These are phyloP conservation scores for Penicillium egyptiacum DNA, from an alignment of 495 filamentous ascomycete genomes.

Conservation along the genomic window DNA sequence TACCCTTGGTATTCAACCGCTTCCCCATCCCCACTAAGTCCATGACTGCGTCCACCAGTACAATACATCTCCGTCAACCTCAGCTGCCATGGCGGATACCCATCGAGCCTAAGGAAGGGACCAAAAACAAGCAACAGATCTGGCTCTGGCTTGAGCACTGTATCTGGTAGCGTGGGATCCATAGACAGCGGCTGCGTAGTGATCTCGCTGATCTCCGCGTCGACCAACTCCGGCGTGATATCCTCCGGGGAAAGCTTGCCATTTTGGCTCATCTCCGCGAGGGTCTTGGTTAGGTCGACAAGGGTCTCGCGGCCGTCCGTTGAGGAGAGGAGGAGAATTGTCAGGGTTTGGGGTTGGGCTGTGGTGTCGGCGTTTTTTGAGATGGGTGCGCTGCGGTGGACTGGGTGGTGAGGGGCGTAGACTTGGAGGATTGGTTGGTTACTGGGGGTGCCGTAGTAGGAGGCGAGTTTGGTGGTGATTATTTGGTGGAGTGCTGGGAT, in stretches of 20 bases:
- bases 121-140: constrained; percentile 87
- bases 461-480: constrained; percentile 69
- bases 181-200: constrained; percentile 40
- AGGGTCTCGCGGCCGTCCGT: constrained; percentile 90
- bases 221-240: constrained; percentile 82
- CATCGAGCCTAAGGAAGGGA: constrained; percentile 74
- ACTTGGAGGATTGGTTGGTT: constrained; percentile 67
- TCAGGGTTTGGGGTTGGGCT: constrained; percentile 49
- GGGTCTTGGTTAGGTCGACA: constrained; percentile 91
- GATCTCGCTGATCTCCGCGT: constrained; percentile 75
- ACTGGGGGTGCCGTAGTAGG: constrained; percentile 72
- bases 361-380: constrained; percentile 19
- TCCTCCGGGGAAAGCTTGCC: constrained; percentile 75
- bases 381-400: constrained; percentile 30
- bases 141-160: constrained; percentile 60
- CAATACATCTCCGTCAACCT: constrained; percentile 90
- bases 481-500: constrained; percentile 73
- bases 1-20: constrained; percentile 94
- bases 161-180: constrained; percentile 4
- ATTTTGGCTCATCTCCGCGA: constrained; percentile 91
- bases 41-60: constrained; percentile 47
- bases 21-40: constrained; percentile 36
- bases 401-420: constrained; percentile 67
- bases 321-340: constrained; percentile 81
- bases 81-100: constrained; percentile 96